These are phyloP conservation scores for Colletotrichum higginsianum DNA, from an alignment of 2,329 filamentous ascomycete genomes.

Conservation along the genomic window DNA sequence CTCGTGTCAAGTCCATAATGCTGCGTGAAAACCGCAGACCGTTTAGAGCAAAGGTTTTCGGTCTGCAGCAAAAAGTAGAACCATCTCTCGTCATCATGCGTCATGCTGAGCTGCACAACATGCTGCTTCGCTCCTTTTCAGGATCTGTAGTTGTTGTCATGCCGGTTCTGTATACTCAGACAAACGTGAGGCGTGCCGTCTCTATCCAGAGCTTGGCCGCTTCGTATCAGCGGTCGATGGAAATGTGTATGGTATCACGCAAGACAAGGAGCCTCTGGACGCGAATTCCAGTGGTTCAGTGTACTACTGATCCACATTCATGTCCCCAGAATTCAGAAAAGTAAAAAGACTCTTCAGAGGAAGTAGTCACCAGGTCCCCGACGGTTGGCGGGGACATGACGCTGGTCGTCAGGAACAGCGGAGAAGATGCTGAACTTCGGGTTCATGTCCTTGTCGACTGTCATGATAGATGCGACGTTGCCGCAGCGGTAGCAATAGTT, in stretches of 20 bases:
- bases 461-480: conserved; percentile 97
- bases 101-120: conserved; percentile 2
- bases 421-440: conserved; percentile 95
- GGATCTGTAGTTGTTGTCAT: not conserved
- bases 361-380: conserved; percentile 80
- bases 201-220: conserved; percentile 1
- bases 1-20: conserved; percentile 4
- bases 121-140: conserved; percentile 1
- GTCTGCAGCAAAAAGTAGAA: conserved; percentile 13
- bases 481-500: conserved; percentile 97
- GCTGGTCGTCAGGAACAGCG: conserved; percentile 87
- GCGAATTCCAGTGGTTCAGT: not conserved
- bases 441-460: conserved; percentile 85
- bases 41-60: conserved; percentile 1
- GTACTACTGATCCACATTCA: not conserved
- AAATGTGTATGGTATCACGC: not conserved
- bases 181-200: not conserved
- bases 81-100: conserved; percentile 22
- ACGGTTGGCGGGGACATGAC: conserved; percentile 82
- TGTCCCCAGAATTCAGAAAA: conserved; percentile 1
- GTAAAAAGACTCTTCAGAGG: conserved; percentile 58
- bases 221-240: not conserved
- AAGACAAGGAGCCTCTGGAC: not conserved
- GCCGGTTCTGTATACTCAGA: conserved; percentile 15
- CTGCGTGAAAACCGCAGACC: conserved; percentile 5